Conservation (phyloP, 2,329 filamentous ascomycete species). For the Ceratocystis ficicola region DNA sequence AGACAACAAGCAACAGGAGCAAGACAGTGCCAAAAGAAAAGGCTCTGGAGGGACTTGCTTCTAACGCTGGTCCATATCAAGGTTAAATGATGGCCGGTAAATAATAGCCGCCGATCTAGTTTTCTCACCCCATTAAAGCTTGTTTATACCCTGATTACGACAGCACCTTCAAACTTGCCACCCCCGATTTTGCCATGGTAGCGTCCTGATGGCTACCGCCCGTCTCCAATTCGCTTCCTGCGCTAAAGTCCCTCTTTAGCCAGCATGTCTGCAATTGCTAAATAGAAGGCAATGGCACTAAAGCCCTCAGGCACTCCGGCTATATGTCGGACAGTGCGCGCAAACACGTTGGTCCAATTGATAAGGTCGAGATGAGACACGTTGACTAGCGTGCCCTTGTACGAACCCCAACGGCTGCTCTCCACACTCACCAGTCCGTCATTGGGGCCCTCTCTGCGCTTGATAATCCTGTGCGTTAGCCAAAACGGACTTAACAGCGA, state of each 20-base stretch:
- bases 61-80: neutral
- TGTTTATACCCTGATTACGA: too few species aligned
- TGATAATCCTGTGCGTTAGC: constrained; percentile 40
- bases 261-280: constrained; percentile 57
- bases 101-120: too few species aligned
- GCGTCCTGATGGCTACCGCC: too few species aligned
- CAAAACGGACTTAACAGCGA: constrained; percentile 55
- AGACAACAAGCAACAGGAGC: too few species aligned
- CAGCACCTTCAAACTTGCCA: neutral
- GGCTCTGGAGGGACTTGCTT: neutral
- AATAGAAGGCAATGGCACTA: constrained; percentile 56
- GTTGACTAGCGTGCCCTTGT: constrained; percentile 49
- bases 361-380: constrained; percentile 55
- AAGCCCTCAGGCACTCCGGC: constrained; percentile 46
- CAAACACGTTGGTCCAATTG: constrained; percentile 53
- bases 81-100: neutral
- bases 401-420: constrained; percentile 50
- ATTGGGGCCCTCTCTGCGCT: constrained; percentile 45
- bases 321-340: constrained; percentile 42
- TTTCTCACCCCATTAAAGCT: too few species aligned
- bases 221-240: too few species aligned
- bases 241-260: constrained; percentile 49
- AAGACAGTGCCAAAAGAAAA: too few species aligned
- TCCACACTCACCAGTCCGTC: constrained; percentile 56
- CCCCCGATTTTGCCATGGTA: neutral